Evolutionary conservation across 129 eudicot genomes (phyloP), one percentile per base, ranked within the genome.

Genomic region (Erigeron canadensis): DNA sequence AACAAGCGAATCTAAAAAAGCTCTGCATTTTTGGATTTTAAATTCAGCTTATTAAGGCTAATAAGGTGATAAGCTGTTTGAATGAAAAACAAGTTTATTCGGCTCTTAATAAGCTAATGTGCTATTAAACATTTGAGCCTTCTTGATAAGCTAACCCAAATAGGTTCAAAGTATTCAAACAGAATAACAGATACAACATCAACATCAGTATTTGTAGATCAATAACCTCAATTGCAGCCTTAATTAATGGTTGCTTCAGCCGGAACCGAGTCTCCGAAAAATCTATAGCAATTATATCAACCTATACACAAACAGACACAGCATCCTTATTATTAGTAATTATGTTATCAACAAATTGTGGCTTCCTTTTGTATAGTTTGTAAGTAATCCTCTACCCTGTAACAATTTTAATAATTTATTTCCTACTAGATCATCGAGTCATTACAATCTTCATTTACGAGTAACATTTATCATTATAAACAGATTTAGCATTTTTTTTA

Each of bases 241-340:
- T 84, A 67, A 94, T 73, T 85, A 81, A 12, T 0, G 87, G 81
- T 42, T 90, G 93, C 89, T 87, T 94, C 84, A 94, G 71, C 38
- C 96, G 79, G 72, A 87, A 90, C 17, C 86, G 89, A 89, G 78
- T 90, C 62, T 84, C 88, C 1, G 87, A 77, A 58, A 90, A 94
- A 79, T 94, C 96, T 67, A 94, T 94, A 5, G 96, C 82, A 74
- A 94, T 94, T 65, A 94, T 77, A 74, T 94, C 93, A 69, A 94
- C 97, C 99, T 93, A 65, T 74, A 88, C 59, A 84, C 92, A 89
- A 86, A 54, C 82, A 80, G 21, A 63, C 63, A n/a, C 63, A 82
- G 62, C 34, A 28, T 28, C 34, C 6, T 61, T 18, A 59, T 16
- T 28, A 76, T 23, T 18, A 15, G 4, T 46, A 55, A 68, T 1